These are phyloP conservation scores for Gnaphalium uliginosum DNA, from an alignment of 129 eudicot species.

Conservation along the genomic window DNA sequence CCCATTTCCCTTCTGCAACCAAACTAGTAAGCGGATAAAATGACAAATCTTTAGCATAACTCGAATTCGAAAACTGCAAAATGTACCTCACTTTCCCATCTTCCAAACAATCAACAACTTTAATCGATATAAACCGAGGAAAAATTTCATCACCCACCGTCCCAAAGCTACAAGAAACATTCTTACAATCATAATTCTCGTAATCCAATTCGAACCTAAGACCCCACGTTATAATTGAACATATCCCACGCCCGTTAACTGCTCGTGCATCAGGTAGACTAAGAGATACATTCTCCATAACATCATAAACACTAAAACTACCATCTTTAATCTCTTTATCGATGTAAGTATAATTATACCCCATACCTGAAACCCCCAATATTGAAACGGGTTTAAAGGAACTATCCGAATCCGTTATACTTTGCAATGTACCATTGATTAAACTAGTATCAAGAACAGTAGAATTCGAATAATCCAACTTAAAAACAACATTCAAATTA, in stretches of 20 bases:
- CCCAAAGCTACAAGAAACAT: slow-evolving; percentile 53
- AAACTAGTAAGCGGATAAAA: slow-evolving; percentile 57
- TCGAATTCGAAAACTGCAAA: slow-evolving; percentile 52
- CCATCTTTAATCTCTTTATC: slow-evolving; percentile 37
- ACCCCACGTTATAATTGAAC: slow-evolving; percentile 38
- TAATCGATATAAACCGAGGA: slow-evolving; percentile 53
- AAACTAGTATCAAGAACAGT: slow-evolving; percentile 59
- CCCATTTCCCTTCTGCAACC: slow-evolving; percentile 89
- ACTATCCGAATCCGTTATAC: slow-evolving; percentile 30
- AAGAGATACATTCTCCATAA: slow-evolving; percentile 38
- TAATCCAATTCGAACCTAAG: slow-evolving; percentile 62
- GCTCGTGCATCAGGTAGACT: slow-evolving; percentile 28
- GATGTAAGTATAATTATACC: slow-evolving; percentile 54
- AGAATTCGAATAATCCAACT: slow-evolving; percentile 57
- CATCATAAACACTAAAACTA: slow-evolving; percentile 42
- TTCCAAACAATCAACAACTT: slow-evolving; percentile 57
- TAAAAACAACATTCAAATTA: slow-evolving; percentile 59
- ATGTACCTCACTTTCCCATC: slow-evolving; percentile 61
- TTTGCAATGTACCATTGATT: slow-evolving; percentile 68
- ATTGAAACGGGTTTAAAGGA: slow-evolving; percentile 48
- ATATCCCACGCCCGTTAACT: slow-evolving; percentile 27
- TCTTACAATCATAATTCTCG: slow-evolving; percentile 41
- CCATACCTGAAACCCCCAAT: slow-evolving; percentile 57
- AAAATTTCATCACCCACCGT: slow-evolving; percentile 35
- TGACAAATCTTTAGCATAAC: slow-evolving; percentile 34